Evolutionary conservation across 2,329 filamentous ascomycete species (phyloP).

Genomic region (Tolypocladium ovalisporum): DNA sequence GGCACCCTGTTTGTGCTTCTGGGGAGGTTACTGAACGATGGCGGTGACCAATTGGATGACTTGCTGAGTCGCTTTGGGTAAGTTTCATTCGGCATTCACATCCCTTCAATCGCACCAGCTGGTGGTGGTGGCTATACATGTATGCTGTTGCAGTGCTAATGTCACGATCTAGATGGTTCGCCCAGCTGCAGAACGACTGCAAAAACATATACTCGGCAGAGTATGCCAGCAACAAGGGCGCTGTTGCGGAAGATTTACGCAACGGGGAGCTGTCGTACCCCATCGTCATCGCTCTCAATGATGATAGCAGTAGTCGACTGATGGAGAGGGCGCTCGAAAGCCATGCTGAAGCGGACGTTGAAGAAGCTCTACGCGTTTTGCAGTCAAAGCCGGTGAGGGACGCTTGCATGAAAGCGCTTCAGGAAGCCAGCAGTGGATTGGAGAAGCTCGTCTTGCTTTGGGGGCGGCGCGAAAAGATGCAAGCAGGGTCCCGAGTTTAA

Average conservation of each 20-base stretch:
- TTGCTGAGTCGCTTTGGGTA: slow-evolving; percentile 7
- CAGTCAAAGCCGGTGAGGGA: slow-evolving; percentile 3
- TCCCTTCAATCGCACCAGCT: neutral
- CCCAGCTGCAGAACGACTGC: slow-evolving; percentile 8
- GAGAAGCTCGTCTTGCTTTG: slow-evolving; percentile 5
- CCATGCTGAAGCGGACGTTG: slow-evolving; percentile 1
- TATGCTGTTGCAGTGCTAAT: neutral
- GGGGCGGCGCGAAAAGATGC: slow-evolving; percentile 7
- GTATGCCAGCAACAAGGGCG: slow-evolving; percentile 6
- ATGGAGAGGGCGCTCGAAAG: slow-evolving; percentile 3
- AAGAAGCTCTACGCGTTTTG: slow-evolving; percentile 2
- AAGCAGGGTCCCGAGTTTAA: neutral
- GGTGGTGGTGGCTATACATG: too few species aligned
- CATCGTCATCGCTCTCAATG: slow-evolving; percentile 7
- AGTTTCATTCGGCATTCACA: too few species aligned
- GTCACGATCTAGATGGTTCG: slow-evolving; percentile 3
- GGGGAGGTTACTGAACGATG: slow-evolving; percentile 5
- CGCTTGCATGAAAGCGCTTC: slow-evolving; percentile 4
- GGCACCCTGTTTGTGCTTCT: slow-evolving; percentile 7
- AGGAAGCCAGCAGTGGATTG: slow-evolving; percentile 4
- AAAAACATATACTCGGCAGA: slow-evolving; percentile 8
- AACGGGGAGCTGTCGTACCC: slow-evolving; percentile 7
- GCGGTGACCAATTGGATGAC: slow-evolving; percentile 4
- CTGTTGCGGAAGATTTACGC: slow-evolving; percentile 6
- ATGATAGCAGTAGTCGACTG: neutral